Conservation (phyloP, 2,329 filamentous ascomycete species). For the Colletotrichum shisoi region DNA sequence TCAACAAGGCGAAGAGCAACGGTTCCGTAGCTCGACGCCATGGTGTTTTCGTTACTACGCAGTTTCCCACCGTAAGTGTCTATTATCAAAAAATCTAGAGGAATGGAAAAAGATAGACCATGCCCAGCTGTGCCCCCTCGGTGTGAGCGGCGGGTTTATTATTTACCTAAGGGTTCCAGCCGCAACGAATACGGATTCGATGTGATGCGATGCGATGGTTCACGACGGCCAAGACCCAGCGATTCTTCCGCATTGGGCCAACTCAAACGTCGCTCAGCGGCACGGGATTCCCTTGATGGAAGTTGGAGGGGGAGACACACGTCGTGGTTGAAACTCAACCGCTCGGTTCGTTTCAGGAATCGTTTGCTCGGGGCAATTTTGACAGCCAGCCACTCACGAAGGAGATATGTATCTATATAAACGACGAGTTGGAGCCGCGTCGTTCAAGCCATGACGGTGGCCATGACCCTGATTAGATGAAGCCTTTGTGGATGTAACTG, state of each 20-base stretch:
- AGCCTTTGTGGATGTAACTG: not conserved
- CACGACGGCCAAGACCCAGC: conserved; percentile 10
- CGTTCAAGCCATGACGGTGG: not conserved
- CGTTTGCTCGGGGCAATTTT: conserved; percentile 1
- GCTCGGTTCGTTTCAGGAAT: conserved; percentile 18
- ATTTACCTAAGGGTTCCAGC: not conserved
- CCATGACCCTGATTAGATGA: not conserved
- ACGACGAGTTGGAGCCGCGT: not conserved
- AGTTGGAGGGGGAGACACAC: not conserved
- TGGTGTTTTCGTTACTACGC: not conserved
- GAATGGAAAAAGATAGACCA: not conserved
- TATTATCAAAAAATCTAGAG: not conserved
- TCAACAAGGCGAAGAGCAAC: not conserved
- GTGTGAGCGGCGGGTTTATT: not conserved
- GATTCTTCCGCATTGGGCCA: conserved; percentile 1
- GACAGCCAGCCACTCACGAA: conserved; percentile 13
- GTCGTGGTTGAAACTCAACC: conserved; percentile 19
- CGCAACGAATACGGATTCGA: conserved; percentile 34
- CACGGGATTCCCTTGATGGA: not conserved
- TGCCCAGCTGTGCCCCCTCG: too few relatives aligned
- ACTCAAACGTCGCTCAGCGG: conserved; percentile 22
- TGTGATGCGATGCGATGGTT: conserved; percentile 2
- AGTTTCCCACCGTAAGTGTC: too few relatives aligned
- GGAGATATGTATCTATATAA: too few relatives aligned
- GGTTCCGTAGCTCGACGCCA: conserved; percentile 12